These are phyloP conservation scores for Linnemannia hyalina DNA, from an alignment of 192 early-diverging fungal species.

Conservation along the genomic window DNA sequence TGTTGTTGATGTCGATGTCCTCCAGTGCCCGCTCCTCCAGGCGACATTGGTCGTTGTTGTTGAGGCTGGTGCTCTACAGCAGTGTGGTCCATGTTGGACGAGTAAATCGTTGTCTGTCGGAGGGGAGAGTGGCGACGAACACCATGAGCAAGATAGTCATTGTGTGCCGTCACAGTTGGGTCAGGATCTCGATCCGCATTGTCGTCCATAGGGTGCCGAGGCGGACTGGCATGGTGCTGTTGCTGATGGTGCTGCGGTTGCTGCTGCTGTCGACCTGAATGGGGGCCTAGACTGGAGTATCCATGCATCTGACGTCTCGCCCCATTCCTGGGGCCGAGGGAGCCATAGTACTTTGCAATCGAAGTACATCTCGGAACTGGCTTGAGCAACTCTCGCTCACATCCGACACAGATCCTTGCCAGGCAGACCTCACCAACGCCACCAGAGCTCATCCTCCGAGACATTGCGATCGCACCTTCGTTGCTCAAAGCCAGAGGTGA, in stretches of 20 bases:
- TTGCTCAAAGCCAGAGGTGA: background rate
- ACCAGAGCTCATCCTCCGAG: constrained; percentile 51
- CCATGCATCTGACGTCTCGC: constrained; percentile 13
- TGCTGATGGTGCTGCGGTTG: constrained; percentile 1
- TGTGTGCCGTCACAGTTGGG: constrained; percentile 5
- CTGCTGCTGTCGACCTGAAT: constrained; percentile 24
- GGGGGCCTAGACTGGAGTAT: constrained; percentile 32
- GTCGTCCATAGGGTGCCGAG: constrained; percentile 22
- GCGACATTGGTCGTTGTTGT: background rate
- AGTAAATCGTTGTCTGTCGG: constrained; percentile 16
- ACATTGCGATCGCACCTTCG: constrained; percentile 40
- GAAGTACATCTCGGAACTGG: constrained; percentile 46
- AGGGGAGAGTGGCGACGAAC: constrained; percentile 41
- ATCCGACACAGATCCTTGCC: constrained; percentile 52
- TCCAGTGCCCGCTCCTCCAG: background rate
- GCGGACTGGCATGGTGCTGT: constrained; percentile 12
- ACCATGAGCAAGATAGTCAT: constrained; percentile 23
- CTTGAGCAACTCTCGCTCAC: constrained; percentile 50
- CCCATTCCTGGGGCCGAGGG: constrained; percentile 14
- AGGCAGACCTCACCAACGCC: constrained; percentile 51
- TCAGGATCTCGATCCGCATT: constrained; percentile 11
- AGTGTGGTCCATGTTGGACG: background rate
- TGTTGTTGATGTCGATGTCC: background rate
- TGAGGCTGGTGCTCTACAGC: background rate
- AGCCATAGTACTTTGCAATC: constrained; percentile 51